Base-by-base conservation (phyloP, 495 filamentous ascomycete genomes). In the Podospora australis region DNA sequence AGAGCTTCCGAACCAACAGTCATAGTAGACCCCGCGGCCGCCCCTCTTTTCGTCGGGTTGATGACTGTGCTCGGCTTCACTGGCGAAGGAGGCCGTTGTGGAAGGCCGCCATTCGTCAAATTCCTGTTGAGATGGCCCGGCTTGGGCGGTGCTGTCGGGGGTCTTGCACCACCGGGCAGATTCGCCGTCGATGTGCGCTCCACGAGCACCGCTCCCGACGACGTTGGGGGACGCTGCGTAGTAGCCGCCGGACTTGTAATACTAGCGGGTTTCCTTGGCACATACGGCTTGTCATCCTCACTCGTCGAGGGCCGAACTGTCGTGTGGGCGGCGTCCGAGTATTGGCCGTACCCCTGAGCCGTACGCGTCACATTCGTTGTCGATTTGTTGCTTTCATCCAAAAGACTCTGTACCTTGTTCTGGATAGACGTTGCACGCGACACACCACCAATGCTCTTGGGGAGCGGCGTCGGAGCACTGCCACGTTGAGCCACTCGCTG, bases 271-370 rank as follows among this genome's bases (percentile, higher is more conserved):
- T 70, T 72, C 34, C 60, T 53, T 13, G 64, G 50, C 17, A 69
- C 48, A n/a, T 40, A 42, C 24, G 59, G 62, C 17, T 48, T 35
- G 13, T 53, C 58, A 1, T 53, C 54, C 38, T 50, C 57, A 4
- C 26, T 41, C 4, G 35, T 23, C 16, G 53, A 10, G 54, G 54
- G 7, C 53, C 41, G 21, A 54, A 51, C n/a, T 54, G 54, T n/a
- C n/a, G n/a, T n/a, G n/a, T n/a, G 6, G 39, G 36, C 49, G 1
- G 60, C 48, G 46, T 90, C 84, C 5, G 89, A 86, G 62, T 80
- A 96, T 41, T 79, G 80, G 11, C 92, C 92, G 65, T 96, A 97
- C 6, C 90, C 92, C 49, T 88, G 81, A 3, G 88, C 89, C 1
- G 89, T 92, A 57, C 84, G 84, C 11, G 78, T 73, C 6, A 78